Evolutionary conservation across 345 rosid genomes (phyloP), one percentile per base, ranked within the genome.

Genomic region (Salix exigua): DNA sequence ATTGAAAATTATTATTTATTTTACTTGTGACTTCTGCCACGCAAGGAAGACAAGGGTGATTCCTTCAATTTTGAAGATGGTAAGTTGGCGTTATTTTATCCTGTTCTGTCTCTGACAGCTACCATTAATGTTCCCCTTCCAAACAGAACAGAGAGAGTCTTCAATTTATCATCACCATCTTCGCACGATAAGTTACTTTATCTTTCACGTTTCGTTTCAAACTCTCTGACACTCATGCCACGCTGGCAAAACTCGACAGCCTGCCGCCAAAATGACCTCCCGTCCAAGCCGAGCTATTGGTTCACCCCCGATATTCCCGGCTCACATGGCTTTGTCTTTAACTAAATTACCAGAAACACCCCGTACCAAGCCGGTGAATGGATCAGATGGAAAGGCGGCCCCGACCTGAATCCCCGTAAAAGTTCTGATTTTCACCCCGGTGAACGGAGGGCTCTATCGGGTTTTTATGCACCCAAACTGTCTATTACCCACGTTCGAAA

Each of bases 161-260:
- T 64, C 33, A 64, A 64, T 28, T 64, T 31, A 64, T 64, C 68
- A 5, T 33, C 0, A 64, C 7, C 31, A 64, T 33, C 68, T 12
- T 64, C 1, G 2, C 35, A 17, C 1, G 35, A 64, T 31, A 30
- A 6, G 11, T 33, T 23, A 12, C 70, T 48, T 6, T 61, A 4
- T 48, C 50, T 60, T 35, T 31, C 28, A 23, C 63, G 6, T 64
- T 7, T 75, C 64, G 71, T 60, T 80, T 65, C 51, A 12, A 64
- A 25, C 72, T 35, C 73, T 67, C 71, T 35, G 64, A 75, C 68
- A 37, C 77, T 8, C 75, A 28, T 55, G 78, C 88, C 81, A 81
- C 69, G 63, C 23, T 80, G 82, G 76, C 78, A 5, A 4, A 19
- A 26, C 8, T 70, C 79, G 83, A 83, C 70, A 77, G 33, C 68